Evolutionary conservation across 2,329 filamentous ascomycete species (phyloP).

Genomic region (Penicillium frequentans): DNA sequence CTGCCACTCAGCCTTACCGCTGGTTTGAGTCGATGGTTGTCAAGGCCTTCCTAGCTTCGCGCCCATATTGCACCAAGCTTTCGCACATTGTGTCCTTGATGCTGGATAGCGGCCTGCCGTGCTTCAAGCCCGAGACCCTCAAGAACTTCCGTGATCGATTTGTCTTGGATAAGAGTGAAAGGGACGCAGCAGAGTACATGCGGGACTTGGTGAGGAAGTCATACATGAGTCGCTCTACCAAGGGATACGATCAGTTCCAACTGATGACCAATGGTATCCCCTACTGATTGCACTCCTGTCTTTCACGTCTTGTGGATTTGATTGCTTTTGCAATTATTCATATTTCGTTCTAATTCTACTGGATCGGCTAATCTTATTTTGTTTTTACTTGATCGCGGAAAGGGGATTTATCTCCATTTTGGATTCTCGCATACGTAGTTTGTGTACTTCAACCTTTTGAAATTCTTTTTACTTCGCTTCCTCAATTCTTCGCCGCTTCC

Average conservation of each 20-base stretch:
- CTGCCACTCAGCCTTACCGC: conserved; percentile 81
- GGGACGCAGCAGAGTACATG: conserved; percentile 95
- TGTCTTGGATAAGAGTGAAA: conserved; percentile 85
- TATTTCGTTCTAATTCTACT: not conserved
- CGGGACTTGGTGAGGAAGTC: conserved; percentile 85
- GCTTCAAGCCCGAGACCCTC: conserved; percentile 95
- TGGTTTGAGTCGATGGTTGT: conserved; percentile 97
- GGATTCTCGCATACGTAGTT: no score
- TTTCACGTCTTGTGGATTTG: not conserved
- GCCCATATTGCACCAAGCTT: conserved; percentile 85
- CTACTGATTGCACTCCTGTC: conserved; percentile 56
- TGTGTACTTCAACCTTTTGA: no score
- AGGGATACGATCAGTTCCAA: conserved; percentile 97
- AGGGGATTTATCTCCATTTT: no score
- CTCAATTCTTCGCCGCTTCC: not conserved
- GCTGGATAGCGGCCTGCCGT: conserved; percentile 93
- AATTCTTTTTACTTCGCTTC: no score
- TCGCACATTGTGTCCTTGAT: conserved; percentile 88
- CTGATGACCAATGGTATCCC: conserved; percentile 95
- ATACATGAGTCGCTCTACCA: conserved; percentile 85
- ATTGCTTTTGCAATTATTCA: not conserved
- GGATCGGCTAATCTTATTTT: not conserved
- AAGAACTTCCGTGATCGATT: conserved; percentile 91
- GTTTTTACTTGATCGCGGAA: no score
- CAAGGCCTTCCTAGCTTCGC: conserved; percentile 87